Base-by-base conservation (phyloP, 2,329 filamentous ascomycete species). In the Penicillium sp. region DNA sequence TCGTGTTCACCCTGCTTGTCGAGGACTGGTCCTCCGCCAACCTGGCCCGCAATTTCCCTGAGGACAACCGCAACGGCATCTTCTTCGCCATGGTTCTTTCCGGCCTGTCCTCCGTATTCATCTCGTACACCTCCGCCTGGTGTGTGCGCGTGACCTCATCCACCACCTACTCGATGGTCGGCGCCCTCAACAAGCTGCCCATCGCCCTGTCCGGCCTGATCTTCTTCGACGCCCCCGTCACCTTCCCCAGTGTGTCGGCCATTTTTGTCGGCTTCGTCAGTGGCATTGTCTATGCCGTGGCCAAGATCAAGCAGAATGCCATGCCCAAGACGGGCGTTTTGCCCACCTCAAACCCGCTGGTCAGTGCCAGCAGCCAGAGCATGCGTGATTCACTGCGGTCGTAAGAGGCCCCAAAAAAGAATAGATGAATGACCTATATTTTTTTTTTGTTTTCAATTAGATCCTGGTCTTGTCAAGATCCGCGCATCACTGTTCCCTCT, bases 41-140 rank as follows among this genome's bases (percentile, higher is more conserved):
- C 75, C 75, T 98, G 61, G 73, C 77, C 60, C 83, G 80, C 72
- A 97, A 97, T 79, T 98, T 98, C 77, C 93, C 93, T 2, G 62
- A 76, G n/a, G 87, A 86, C 57, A 78, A 83, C 29, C 87, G 91
- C 62, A 93, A 89, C 72, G 81, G 78, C 61, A 83, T 96, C 61
- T 80, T 95, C 60, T 75, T 87, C 52, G 88, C 91, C 66, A 96
- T 97, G 88, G 76, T 97, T 65, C 87, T 97, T 73, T 96, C 93
- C 4, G 93, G 93, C 52, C 79, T 96, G 46, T 91, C 85, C 31
- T 88, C 91, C 44, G 91, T 97, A 66, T 95, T 96, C 75, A 98
- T 98, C 72, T 97, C 92, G n/a, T 98, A 98, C 80, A 95, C 90
- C 67, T 96, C 92, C 13, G 93, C 93, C 32, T 98, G 93, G 93